Conservation (phyloP, 495 filamentous ascomycete genomes). For the Trichoderma asperelloides region DNA sequence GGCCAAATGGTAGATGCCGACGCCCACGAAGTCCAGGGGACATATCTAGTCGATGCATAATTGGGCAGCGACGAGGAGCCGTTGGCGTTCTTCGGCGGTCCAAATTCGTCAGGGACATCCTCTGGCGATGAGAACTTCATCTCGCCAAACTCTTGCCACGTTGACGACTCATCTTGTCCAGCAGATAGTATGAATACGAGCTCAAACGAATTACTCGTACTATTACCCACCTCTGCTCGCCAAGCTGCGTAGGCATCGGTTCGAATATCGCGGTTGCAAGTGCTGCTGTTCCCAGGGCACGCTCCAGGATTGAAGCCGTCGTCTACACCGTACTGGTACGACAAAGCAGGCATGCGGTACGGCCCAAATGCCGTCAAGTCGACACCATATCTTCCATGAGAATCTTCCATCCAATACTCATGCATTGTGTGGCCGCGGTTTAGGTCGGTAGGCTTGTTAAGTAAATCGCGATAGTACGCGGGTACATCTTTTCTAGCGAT, state of each 20-base stretch:
- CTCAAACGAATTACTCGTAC: conserved; percentile 25
- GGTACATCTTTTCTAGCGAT: conserved; percentile 28
- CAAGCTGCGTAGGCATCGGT: conserved; percentile 31
- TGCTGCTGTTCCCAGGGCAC: conserved; percentile 22
- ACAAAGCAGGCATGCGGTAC: conserved; percentile 25
- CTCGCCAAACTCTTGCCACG: conserved; percentile 38
- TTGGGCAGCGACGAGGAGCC: conserved; percentile 18
- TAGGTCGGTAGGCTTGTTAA: conserved; percentile 31
- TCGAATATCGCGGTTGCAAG: conserved; percentile 28
- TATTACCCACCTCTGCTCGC: conserved; percentile 30
- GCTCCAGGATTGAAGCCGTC: conserved; percentile 28
- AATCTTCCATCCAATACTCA: conserved; percentile 40
- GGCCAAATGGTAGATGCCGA: conserved; percentile 31
- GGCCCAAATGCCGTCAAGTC: conserved; percentile 35
- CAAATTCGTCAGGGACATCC: conserved; percentile 30
- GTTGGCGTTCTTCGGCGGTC: conserved; percentile 24
- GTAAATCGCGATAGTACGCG: conserved; percentile 30
- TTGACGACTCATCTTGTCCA: conserved; percentile 35
- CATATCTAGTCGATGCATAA: conserved; percentile 30
- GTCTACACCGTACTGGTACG: conserved; percentile 30
- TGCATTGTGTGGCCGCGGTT: conserved; percentile 33
- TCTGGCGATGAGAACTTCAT: conserved; percentile 30
- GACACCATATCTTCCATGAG: conserved; percentile 31
- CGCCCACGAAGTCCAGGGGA: conserved; percentile 34
- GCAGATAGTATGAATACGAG: conserved; percentile 35